phyloP scores from a whole-genome alignment of 108 stramenopile genomes.

The Pseudonitzschia delicatissima region DNA sequence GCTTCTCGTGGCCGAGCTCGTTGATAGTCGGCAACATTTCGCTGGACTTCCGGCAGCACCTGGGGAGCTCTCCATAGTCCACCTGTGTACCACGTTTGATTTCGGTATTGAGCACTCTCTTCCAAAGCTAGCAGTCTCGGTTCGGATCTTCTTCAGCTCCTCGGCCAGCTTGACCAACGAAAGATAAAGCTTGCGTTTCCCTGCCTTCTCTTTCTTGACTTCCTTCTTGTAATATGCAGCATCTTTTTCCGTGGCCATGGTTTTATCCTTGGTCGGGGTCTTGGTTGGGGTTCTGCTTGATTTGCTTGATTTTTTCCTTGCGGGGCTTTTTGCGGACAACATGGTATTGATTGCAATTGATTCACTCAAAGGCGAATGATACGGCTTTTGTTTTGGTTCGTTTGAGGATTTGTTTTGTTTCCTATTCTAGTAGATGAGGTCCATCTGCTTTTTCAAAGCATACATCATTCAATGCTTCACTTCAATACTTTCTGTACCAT shows the following conservation, averaged over 20 bases:
- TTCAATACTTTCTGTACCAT: too few relatives aligned
- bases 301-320: not conserved
- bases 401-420: too few relatives aligned
- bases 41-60: slow-evolving; percentile 46
- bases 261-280: not conserved
- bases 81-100: slow-evolving; percentile 76
- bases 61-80: slow-evolving; percentile 76
- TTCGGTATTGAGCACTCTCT: slow-evolving; percentile 47
- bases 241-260: slow-evolving; percentile 26
- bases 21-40: slow-evolving; percentile 16
- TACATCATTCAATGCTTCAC: too few relatives aligned
- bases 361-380: too few relatives aligned
- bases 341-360: too few relatives aligned
- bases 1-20: slow-evolving; percentile 43
- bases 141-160: slow-evolving; percentile 48
- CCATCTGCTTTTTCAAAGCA: too few relatives aligned
- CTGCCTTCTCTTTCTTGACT: slow-evolving; percentile 60
- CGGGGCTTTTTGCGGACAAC: not conserved
- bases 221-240: slow-evolving; percentile 30
- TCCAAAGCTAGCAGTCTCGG: slow-evolving; percentile 36
- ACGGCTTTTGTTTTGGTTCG: too few relatives aligned
- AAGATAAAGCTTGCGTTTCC: slow-evolving; percentile 75
- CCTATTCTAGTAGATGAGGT: too few relatives aligned
- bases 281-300: not conserved
- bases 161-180: slow-evolving; percentile 76